Percentiles rank a stretch among this genome's conserved stretches.
Evolutionary conservation across 2,329 filamentous ascomycete species (phyloP).

Genomic region (Rhytidhysteron rufulum): DNA sequence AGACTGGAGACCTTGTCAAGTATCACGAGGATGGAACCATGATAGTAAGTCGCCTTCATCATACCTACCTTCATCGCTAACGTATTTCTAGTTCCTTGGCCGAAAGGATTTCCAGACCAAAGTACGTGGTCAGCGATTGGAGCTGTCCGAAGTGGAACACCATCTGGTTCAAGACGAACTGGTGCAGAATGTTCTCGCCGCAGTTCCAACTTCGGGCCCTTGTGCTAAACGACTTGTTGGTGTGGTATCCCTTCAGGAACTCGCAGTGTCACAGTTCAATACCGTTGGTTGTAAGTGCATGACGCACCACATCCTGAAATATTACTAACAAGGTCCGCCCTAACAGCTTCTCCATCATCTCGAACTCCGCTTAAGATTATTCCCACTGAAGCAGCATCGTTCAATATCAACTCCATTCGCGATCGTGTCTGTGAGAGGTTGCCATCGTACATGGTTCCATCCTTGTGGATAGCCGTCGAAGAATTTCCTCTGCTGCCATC

Average conservation of each 20-base stretch:
- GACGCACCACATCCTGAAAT: no score
- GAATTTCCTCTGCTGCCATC: conserved; percentile 29
- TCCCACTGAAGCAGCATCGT: conserved; percentile 17
- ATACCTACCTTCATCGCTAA: no score
- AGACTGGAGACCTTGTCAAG: conserved; percentile 35
- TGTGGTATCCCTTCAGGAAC: conserved; percentile 21
- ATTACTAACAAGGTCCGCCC: no score
- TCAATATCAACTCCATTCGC: conserved; percentile 20
- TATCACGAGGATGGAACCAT: conserved; percentile 34
- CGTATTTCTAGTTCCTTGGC: conserved; percentile 19
- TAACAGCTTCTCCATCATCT: no score
- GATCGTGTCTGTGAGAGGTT: conserved; percentile 25
- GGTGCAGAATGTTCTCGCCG: conserved; percentile 25
- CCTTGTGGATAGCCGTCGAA: conserved; percentile 24
- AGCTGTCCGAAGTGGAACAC: conserved; percentile 45
- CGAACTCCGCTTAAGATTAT: conserved; percentile 14
- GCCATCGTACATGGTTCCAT: conserved; percentile 32
- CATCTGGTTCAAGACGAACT: conserved; percentile 31
- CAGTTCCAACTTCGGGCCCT: conserved; percentile 23
- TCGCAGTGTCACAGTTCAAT: conserved; percentile 3
- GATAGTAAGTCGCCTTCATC: conserved; percentile 13
- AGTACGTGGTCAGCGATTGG: conserved; percentile 43
- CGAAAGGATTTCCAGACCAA: conserved; percentile 32
- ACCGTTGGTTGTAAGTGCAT: no score
- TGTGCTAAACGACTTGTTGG: conserved; percentile 30